Evolutionary conservation across 257 asterid genomes (phyloP).

Genomic region (Solanum sparsipilum): DNA sequence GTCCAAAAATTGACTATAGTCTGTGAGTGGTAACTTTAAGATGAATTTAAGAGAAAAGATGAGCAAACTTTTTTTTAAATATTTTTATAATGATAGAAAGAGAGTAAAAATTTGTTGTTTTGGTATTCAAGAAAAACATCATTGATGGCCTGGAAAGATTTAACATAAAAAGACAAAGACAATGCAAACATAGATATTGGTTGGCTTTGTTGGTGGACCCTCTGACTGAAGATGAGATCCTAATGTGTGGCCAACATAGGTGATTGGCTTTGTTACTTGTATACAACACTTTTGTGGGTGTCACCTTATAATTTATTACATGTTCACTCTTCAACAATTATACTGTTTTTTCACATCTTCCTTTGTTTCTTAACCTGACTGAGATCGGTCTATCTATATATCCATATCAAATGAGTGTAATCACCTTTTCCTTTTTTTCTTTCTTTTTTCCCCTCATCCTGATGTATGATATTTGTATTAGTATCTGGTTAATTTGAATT

Average conservation of each 20-base stretch:
- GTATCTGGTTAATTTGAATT: no score
- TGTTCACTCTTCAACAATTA: background rate
- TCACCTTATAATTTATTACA: background rate
- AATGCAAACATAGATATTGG: conserved; percentile 1
- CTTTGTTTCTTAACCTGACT: background rate
- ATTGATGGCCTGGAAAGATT: background rate
- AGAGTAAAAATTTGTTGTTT: background rate
- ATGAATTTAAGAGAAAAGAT: background rate
- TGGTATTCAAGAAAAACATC: background rate
- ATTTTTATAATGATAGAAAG: background rate
- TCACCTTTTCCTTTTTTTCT: background rate
- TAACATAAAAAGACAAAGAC: background rate
- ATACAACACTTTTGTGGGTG: background rate
- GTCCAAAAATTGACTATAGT: background rate
- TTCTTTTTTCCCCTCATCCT: no score
- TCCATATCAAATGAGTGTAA: background rate
- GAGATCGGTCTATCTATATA: background rate
- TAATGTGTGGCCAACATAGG: conserved; percentile 13
- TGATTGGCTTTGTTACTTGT: conserved; percentile 1
- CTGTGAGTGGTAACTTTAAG: background rate
- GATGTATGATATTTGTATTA: no score
- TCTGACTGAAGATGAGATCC: conserved; percentile 9
- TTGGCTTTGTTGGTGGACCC: conserved; percentile 23
- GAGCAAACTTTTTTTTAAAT: background rate
- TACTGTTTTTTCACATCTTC: background rate